Base-by-base conservation (phyloP, 805 yeast species). In the Saccharomycodes ludwigii region DNA sequence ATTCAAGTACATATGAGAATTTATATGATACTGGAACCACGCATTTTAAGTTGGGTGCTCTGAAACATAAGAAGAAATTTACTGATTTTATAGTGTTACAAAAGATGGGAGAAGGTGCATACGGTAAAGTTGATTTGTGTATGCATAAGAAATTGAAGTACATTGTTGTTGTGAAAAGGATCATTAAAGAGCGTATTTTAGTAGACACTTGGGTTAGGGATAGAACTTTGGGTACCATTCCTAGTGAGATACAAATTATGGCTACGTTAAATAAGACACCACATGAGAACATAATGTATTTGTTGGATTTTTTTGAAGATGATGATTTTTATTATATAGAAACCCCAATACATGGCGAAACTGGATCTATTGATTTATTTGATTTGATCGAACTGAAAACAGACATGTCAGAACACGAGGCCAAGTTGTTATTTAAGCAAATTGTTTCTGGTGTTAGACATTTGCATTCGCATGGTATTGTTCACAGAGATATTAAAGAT, bases 171-270 rank as follows among this genome's bases (percentile, higher is more conserved):
- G 71, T 86, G 36, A 91, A 91, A 54, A 75, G 93, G 44, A 91
- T 91, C 30, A 80, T 82, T 50, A 91, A 91, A 47, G 94, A 84
- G 43, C 68, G 95, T 36, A 91, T 91, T 45, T 62, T 91, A 46
- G 95, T 91, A 8, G 98, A 91, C 52, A 85, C 97, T 0, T 91
- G 98, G 98, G 94, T 85, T 3, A 66, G 97, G 34, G 97, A 91
- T 54, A 70, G 95, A 17, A 70, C 69, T 38, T 59, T 91, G 25
- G 98, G 98, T 5, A 86, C 95, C 0, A 79, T 91, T 22, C 97
- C 97, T 2, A 76, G 88, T n/a, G 98, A 91, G 54, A 91, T 91
- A 41, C 94, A 85, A 52, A 76, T 91, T 28, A 76, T 91, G 83
- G 76, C 88, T 19, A 74, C 76, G n/a, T 58, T 88, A 37, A 77